phyloP scores from a whole-genome alignment of 208 protist species.

The Tetramitus jugosus region DNA sequence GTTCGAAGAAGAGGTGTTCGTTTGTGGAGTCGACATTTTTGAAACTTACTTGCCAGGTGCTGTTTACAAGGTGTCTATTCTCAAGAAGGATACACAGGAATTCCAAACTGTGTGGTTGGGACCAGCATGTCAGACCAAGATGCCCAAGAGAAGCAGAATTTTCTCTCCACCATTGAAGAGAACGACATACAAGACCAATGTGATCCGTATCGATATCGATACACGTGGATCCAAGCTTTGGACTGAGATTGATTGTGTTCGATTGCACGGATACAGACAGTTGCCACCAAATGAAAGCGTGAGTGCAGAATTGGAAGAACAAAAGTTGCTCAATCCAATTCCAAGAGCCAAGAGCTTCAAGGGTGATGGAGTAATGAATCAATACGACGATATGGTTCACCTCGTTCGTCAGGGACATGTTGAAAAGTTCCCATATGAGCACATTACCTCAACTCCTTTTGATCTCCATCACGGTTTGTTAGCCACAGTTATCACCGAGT shows the following conservation, averaged over 20 bases:
- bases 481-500: neutral
- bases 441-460: neutral
- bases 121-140: too few species aligned
- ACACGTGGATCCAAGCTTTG: neutral
- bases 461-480: neutral
- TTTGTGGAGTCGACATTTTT: neutral
- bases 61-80: neutral
- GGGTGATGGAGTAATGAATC: neutral
- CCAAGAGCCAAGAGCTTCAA: too few species aligned
- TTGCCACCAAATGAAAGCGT: neutral
- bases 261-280: neutral
- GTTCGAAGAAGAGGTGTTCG: neutral
- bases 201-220: constrained; percentile 5
- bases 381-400: neutral
- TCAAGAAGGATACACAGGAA: neutral
- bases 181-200: neutral
- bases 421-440: neutral
- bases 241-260: constrained; percentile 17
- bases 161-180: neutral
- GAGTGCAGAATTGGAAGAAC: neutral
- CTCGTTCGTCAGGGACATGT: neutral
- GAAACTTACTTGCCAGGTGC: constrained; percentile 5
- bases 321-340: too few species aligned
- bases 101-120: too few species aligned
- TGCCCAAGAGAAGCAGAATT: neutral